A percentile compares a stretch with the other conserved stretches of the same genome.
Conservation (phyloP, 1,284 basidiomycete genomes). For the Schizophyllum commune region DNA sequence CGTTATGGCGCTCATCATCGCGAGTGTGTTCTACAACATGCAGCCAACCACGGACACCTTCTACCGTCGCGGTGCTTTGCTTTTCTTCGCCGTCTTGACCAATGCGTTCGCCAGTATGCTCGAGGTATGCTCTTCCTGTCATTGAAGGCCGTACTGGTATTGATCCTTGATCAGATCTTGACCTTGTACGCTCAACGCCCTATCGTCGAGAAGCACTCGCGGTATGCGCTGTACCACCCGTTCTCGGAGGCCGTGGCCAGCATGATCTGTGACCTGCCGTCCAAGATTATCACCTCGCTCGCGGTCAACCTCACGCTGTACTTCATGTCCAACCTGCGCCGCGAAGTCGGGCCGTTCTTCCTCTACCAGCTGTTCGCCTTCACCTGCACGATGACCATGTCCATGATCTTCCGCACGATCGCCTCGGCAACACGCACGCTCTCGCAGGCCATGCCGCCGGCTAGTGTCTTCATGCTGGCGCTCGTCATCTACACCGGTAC, state of each 20-base stretch:
- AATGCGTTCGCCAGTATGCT: slow-evolving; percentile 31
- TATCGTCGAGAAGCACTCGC: slow-evolving; percentile 27
- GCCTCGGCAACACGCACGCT: slow-evolving; percentile 11
- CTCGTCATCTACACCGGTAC: slow-evolving; percentile 15
- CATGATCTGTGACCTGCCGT: slow-evolving; percentile 19
- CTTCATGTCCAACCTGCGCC: slow-evolving; percentile 13
- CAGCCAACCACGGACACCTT: slow-evolving; percentile 34
- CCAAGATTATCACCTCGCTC: slow-evolving; percentile 12
- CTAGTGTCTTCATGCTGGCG: slow-evolving; percentile 12
- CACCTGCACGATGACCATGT: slow-evolving; percentile 47
- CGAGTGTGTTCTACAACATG: slow-evolving; percentile 43
- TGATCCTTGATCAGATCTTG: slow-evolving; percentile 25
- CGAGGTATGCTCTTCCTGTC: slow-evolving; percentile 17
- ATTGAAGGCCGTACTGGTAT: background rate
- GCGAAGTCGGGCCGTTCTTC: slow-evolving; percentile 11
- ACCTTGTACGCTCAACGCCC: slow-evolving; percentile 46
- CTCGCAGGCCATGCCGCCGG: slow-evolving; percentile 11
- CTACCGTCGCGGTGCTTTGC: slow-evolving; percentile 38
- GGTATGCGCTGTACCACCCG: slow-evolving; percentile 13
- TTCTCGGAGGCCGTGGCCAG: slow-evolving; percentile 17
- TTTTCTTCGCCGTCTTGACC: slow-evolving; percentile 25
- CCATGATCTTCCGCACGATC: slow-evolving; percentile 33
- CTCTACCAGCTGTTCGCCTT: slow-evolving; percentile 47
- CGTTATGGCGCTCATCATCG: slow-evolving; percentile 31
- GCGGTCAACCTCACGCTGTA: slow-evolving; percentile 2